These are phyloP conservation scores for Sphagnum tenellum DNA, from an alignment of 225 moss, liverwort and hornwort genomes.

Conservation along the genomic window DNA sequence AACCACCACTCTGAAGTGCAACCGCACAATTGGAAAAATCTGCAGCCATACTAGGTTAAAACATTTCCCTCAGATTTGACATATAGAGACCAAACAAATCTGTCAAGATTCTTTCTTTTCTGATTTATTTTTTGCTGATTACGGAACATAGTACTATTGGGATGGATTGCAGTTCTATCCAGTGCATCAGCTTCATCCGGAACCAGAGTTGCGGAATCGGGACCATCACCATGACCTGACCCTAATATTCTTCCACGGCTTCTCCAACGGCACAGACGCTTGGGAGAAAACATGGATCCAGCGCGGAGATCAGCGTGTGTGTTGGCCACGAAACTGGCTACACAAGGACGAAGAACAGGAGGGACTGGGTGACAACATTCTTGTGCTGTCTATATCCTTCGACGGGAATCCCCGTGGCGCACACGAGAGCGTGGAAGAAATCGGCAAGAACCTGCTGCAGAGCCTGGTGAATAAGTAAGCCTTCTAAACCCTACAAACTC, in stretches of 20 bases:
- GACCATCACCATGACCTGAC: not conserved
- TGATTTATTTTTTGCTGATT: no score
- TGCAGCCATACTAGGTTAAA: no score
- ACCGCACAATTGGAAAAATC: no score
- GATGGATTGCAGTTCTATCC: no score
- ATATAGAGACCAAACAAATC: no score
- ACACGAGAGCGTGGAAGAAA: slow-evolving; percentile 18
- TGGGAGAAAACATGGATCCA: slow-evolving; percentile 16
- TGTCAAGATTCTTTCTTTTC: no score
- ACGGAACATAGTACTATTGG: no score
- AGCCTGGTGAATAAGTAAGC: slow-evolving; percentile 10
- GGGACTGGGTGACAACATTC: slow-evolving; percentile 13
- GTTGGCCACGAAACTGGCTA: slow-evolving; percentile 22
- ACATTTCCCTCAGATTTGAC: no score
- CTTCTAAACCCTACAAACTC: no score
- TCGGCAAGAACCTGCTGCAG: slow-evolving; percentile 22
- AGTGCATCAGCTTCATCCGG: no score
- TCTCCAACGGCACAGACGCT: slow-evolving; percentile 8
- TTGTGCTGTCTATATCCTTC: slow-evolving; percentile 16
- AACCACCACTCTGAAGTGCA: no score
- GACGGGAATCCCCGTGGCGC: slow-evolving; percentile 22
- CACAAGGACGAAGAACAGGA: slow-evolving; percentile 5
- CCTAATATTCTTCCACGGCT: slow-evolving; percentile 19
- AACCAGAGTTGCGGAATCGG: no score
- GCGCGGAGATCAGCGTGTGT: slow-evolving; percentile 10